Evolutionary conservation across 805 yeast genomes (phyloP).

Genomic region (Ogataea dorogensis): DNA sequence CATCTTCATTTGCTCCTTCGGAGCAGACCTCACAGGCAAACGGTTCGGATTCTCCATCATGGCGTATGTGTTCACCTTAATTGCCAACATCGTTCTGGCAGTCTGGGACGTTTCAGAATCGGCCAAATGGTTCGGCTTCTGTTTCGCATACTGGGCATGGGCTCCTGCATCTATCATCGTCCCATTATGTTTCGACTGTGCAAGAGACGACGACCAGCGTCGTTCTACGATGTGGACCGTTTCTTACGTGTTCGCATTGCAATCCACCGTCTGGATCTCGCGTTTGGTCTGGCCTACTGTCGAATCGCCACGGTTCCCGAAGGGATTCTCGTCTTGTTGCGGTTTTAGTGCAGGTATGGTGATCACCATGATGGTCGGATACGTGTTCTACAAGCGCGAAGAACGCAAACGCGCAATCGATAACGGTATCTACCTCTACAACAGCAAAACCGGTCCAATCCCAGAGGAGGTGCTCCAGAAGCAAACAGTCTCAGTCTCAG

Average conservation of each 20-base stretch:
- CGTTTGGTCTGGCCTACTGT: conserved; percentile 44
- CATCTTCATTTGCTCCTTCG: conserved; percentile 44
- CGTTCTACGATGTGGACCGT: conserved; percentile 57
- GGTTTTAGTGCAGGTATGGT: conserved; percentile 36
- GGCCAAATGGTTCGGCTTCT: conserved; percentile 67
- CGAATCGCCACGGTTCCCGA: conserved; percentile 54
- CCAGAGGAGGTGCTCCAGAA: conserved; percentile 38
- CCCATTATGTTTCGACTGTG: conserved; percentile 36
- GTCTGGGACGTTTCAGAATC: conserved; percentile 55
- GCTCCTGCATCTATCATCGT: conserved; percentile 62
- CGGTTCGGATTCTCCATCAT: conserved; percentile 54
- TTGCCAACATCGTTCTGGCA: conserved; percentile 54
- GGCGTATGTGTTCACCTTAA: conserved; percentile 53
- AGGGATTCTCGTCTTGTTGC: conserved; percentile 51
- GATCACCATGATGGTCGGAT: conserved; percentile 19
- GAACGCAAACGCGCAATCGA: conserved; percentile 45
- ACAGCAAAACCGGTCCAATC: conserved; percentile 27
- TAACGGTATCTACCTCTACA: conserved; percentile 49
- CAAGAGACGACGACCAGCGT: conserved; percentile 50
- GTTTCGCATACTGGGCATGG: conserved; percentile 59
- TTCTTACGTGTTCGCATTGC: conserved; percentile 49
- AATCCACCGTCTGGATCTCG: conserved; percentile 36
- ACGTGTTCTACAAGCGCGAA: conserved; percentile 47
- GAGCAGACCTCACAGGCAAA: conserved; percentile 52
- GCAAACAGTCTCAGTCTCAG: no score